These are phyloP conservation scores for Wickerhamomyces hampshirensis DNA, from an alignment of 805 yeast genomes.

Conservation along the genomic window DNA sequence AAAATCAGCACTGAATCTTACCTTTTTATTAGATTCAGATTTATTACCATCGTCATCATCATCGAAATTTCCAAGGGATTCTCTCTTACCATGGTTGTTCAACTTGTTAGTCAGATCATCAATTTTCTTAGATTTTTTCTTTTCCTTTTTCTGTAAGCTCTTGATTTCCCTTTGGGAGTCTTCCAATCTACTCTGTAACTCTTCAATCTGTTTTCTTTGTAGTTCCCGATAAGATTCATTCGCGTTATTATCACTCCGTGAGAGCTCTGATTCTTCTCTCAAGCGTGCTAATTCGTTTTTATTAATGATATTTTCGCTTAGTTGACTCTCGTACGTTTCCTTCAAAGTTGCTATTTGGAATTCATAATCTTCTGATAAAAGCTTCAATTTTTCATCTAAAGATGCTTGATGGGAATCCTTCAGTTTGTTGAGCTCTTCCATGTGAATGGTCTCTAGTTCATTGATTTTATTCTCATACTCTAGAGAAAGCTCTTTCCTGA, in stretches of 20 bases:
- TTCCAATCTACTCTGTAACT: conserved; percentile 2
- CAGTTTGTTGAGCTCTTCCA: conserved; percentile 28
- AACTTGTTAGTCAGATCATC: conserved; percentile 8
- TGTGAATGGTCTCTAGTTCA: conserved; percentile 33
- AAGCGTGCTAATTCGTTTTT: not conserved
- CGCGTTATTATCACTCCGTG: not conserved
- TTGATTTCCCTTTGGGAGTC: conserved; percentile 13
- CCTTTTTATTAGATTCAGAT: conserved; percentile 9
- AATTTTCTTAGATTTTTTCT: conserved; percentile 11
- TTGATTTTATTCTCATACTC: conserved; percentile 32
- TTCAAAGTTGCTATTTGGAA: conserved; percentile 25
- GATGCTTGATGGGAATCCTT: conserved; percentile 23
- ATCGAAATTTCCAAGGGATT: conserved; percentile 8
- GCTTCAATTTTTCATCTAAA: conserved; percentile 28
- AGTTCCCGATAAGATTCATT: not conserved
- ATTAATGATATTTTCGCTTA: no score
- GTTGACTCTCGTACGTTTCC: conserved; percentile 4
- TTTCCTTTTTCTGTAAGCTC: conserved; percentile 10
- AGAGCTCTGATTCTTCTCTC: not conserved
- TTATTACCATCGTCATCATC: conserved; percentile 3
- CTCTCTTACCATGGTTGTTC: conserved; percentile 13
- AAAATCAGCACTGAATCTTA: conserved; percentile 10
- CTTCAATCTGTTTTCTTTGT: not conserved
- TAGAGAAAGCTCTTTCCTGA: conserved; percentile 26
- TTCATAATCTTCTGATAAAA: conserved; percentile 30